Conservation (phyloP, 345 rosid species). For the Garcia nutans region DNA sequence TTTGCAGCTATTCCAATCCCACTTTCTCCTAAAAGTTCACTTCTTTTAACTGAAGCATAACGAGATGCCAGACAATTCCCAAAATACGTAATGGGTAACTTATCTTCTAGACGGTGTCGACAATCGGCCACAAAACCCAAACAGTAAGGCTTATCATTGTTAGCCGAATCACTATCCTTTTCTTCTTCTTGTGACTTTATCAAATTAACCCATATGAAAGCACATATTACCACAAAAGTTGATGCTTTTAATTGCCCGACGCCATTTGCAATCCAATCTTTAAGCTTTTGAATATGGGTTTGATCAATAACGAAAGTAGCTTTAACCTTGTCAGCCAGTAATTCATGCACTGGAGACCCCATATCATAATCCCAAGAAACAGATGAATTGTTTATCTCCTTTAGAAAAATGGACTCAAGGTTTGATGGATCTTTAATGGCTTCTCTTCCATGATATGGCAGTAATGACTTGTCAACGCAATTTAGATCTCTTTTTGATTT, state of each 20-base stretch:
- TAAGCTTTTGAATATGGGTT: slow-evolving; percentile 19
- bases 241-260: slow-evolving; percentile 15
- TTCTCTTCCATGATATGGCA: slow-evolving; percentile 21
- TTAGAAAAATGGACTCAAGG: slow-evolving; percentile 17
- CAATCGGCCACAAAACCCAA: slow-evolving; percentile 34
- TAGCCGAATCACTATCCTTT: background rate
- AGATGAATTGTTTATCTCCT: slow-evolving; percentile 15
- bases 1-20: slow-evolving; percentile 40
- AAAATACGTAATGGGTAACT: slow-evolving; percentile 25
- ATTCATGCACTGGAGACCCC: background rate
- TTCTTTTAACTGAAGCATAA: slow-evolving; percentile 18
- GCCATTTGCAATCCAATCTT: slow-evolving; percentile 12
- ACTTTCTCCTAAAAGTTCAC: slow-evolving; percentile 23
- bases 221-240: slow-evolving; percentile 31
- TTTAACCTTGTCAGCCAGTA: slow-evolving; percentile 24
- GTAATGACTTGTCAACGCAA: background rate
- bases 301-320: slow-evolving; percentile 27
- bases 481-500: slow-evolving; percentile 3
- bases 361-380: slow-evolving; percentile 8
- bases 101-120: slow-evolving; percentile 17
- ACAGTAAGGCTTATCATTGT: background rate
- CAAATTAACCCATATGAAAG: slow-evolving; percentile 35
- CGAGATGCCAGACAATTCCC: slow-evolving; percentile 37
- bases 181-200: slow-evolving; percentile 19
- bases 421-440: slow-evolving; percentile 25